Evolutionary conservation across 176 grass and related monocot species (phyloP), one percentile per base, ranked within the genome.

Genomic region (Oryza rufipogon): DNA sequence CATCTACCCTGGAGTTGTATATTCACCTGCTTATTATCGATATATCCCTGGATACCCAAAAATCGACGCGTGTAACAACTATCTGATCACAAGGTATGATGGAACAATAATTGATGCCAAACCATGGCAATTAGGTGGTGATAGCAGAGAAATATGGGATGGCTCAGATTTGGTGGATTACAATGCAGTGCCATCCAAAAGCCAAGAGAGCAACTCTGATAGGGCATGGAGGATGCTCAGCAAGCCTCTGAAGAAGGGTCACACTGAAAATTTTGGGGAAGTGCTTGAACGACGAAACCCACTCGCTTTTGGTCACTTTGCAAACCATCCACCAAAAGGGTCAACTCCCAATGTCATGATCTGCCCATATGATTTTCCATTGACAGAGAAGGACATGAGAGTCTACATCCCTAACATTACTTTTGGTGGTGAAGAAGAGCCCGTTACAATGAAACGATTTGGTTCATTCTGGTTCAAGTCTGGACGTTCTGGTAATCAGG

Each of bases 401-500:
- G 88, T 76, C 56, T 92, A 96, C 81, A 88, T 99, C 61, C 96
- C 91, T 44, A 99, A 99, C 70, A 52, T 94, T 68, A 83, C 85
- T 6, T 92, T 95, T 86, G 93, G 93, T 76, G 87, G 70, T 75
- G 87, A 90, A 81, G 87, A 90, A 78, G 89, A 94, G 45, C 75
- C 76, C 13, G 77, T 87, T 28, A 86, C 64, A 11, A 92, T 92
- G 96, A 96, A 92, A 81, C 90, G 89, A 60, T 96, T 96, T 68
- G 96, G 93, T 33, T 89, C 87, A 54, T 95, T 95, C 86, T 99
- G 94, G 94, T 96, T 99, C 75, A 96, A 90, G 75, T 96, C 86
- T 52, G 77, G 93, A 80, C 48, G 86, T 44, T 85, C 89, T 47
- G 63, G 34, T 75, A 80, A 85, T 80, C 65, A 79, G 60, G 74